A percentile compares a stretch with the other conserved stretches of the same genome.
Evolutionary conservation across 306 rosid genomes (phyloP).

Genomic region (Trifolium dubium): DNA sequence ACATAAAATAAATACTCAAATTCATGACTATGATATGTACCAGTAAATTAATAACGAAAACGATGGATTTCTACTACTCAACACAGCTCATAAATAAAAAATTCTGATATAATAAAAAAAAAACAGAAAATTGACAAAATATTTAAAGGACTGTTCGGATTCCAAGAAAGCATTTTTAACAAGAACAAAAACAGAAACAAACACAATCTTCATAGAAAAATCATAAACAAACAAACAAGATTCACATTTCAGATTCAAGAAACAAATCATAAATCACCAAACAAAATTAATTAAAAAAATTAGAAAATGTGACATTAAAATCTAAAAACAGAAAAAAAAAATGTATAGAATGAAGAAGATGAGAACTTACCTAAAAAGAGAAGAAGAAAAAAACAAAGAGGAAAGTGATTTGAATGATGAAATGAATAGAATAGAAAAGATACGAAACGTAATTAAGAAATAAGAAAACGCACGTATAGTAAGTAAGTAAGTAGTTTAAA

Average conservation of each 20-base stretch:
- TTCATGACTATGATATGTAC: constrained; percentile 19
- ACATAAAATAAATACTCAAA: not conserved
- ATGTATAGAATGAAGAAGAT: constrained; percentile 28
- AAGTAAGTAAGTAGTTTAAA: no score
- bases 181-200: constrained; percentile 24
- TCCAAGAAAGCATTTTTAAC: constrained; percentile 24
- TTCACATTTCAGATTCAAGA: constrained; percentile 27
- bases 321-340: not conserved
- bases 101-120: not conserved
- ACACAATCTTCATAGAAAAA: constrained; percentile 9
- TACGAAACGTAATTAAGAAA: constrained; percentile 60
- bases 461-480: constrained; percentile 51
- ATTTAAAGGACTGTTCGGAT: constrained; percentile 38
- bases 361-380: constrained; percentile 26
- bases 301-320: constrained; percentile 34
- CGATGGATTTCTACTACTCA: constrained; percentile 28
- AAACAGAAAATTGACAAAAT: constrained; percentile 4
- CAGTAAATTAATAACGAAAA: constrained; percentile 29
- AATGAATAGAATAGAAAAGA: constrained; percentile 57
- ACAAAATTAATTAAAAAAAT: not conserved
- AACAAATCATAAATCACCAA: constrained; percentile 29
- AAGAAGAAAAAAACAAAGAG: not conserved
- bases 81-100: constrained; percentile 29
- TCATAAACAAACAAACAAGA: constrained; percentile 23
- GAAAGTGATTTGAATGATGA: constrained; percentile 33